These are phyloP conservation scores for Spiromastix sp. DNA, from an alignment of 2,329 filamentous ascomycete genomes.

Conservation along the genomic window DNA sequence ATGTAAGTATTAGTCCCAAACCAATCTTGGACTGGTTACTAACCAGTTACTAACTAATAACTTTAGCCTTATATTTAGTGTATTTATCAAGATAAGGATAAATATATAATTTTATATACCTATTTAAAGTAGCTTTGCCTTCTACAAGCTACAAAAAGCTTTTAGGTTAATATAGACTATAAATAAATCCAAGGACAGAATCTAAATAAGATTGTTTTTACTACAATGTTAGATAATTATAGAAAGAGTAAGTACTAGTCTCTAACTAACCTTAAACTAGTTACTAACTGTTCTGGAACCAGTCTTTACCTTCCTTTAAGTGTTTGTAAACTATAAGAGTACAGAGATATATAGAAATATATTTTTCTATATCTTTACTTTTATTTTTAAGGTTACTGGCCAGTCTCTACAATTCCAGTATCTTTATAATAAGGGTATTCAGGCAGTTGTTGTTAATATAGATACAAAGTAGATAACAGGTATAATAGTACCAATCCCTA, in stretches of 20 bases:
- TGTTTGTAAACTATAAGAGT: background rate
- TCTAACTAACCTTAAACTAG: background rate
- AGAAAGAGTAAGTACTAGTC: no score
- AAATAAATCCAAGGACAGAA: background rate
- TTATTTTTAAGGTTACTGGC: background rate
- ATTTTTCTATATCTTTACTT: background rate
- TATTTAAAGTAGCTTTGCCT: no score
- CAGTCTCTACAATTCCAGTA: background rate
- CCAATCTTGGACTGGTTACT: no score
- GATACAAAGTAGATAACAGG: background rate
- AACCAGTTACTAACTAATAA: no score
- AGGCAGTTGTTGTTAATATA: background rate
- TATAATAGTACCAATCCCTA: background rate
- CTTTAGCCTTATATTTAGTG: no score
- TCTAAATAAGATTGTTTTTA: background rate
- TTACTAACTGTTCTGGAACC: background rate
- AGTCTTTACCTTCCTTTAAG: background rate
- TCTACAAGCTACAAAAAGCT: no score
- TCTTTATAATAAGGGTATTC: background rate
- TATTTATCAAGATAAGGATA: no score
- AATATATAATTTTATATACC: no score
- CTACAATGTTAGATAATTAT: no score
- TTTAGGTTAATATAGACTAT: background rate
- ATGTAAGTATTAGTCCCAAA: no score
- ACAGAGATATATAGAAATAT: background rate